Evolutionary conservation across 805 yeast species (phyloP).

Genomic region (Vanderwaltozyma yarrowii): DNA sequence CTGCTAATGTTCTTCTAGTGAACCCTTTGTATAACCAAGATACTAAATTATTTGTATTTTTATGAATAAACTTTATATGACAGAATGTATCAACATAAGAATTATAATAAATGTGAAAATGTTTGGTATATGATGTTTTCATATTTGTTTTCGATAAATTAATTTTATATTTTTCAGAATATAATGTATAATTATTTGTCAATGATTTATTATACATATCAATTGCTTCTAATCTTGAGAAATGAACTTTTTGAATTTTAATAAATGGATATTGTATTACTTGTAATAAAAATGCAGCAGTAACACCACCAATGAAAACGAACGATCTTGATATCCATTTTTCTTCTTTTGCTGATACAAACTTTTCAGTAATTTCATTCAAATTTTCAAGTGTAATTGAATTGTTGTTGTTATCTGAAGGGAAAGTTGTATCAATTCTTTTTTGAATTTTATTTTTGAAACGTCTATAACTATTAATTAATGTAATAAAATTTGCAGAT

Average conservation of each 20-base stretch:
- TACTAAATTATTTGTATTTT: conserved; percentile 38
- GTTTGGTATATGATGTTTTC: conserved; percentile 2
- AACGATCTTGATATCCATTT: conserved; percentile 18
- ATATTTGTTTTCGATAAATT: not conserved
- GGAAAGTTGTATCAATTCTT: not conserved
- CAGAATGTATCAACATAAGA: conserved; percentile 68
- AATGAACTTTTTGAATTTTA: conserved; percentile 70
- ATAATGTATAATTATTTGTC: not conserved
- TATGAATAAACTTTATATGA: conserved; percentile 45
- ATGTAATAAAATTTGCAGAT: conserved; percentile 36
- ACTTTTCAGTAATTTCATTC: not conserved
- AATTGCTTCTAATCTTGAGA: conserved; percentile 62
- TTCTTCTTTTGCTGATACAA: conserved; percentile 10
- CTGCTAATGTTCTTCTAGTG: conserved; percentile 54
- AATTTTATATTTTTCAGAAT: not conserved
- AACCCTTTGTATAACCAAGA: conserved; percentile 75
- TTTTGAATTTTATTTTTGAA: conserved; percentile 28
- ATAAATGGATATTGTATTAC: conserved; percentile 75
- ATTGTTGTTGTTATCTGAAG: not conserved
- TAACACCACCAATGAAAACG: conserved; percentile 73
- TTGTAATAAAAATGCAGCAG: conserved; percentile 70
- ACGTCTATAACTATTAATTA: conserved; percentile 35
- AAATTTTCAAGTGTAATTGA: too few relatives aligned
- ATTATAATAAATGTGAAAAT: conserved; percentile 42
- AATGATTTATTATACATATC: conserved; percentile 2